Evolutionary conservation across 106 monocot species (phyloP).

Genomic region (Platanthera zijinensis): DNA sequence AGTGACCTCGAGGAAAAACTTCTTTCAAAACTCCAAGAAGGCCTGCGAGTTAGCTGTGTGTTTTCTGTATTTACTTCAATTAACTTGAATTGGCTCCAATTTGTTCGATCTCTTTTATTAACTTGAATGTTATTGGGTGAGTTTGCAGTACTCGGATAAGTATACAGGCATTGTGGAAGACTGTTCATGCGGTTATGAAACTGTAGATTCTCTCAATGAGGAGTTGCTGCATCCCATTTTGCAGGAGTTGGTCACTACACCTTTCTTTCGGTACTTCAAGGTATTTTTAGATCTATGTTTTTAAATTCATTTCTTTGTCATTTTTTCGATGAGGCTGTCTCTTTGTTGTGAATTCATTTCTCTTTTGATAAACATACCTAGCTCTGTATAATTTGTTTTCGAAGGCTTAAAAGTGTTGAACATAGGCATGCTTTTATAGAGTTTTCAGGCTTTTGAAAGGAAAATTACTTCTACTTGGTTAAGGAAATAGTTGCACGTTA

Average conservation of each 20-base stretch:
- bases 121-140: neutral
- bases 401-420: neutral
- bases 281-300: conserved; percentile 22
- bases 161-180: conserved; percentile 92
- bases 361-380: neutral
- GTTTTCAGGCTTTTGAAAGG: neutral
- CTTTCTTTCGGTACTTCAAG: conserved; percentile 90
- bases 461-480: no score
- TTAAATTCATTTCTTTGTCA: neutral
- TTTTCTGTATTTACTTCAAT: neutral
- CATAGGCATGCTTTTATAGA: neutral
- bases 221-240: conserved; percentile 75
- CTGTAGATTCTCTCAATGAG: conserved; percentile 74
- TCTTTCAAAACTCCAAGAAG: conserved; percentile 1
- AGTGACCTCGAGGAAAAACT: neutral
- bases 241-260: conserved; percentile 72
- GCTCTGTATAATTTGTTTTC: neutral
- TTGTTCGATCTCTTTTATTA: neutral
- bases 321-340: neutral
- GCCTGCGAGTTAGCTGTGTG: neutral
- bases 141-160: conserved; percentile 35
- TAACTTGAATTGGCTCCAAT: neutral
- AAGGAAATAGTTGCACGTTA: no score
- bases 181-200: conserved; percentile 90
- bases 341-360: neutral